phyloP scores from a whole-genome alignment of 176 grass and related monocot species.

The Alopecurus myosuroides region DNA sequence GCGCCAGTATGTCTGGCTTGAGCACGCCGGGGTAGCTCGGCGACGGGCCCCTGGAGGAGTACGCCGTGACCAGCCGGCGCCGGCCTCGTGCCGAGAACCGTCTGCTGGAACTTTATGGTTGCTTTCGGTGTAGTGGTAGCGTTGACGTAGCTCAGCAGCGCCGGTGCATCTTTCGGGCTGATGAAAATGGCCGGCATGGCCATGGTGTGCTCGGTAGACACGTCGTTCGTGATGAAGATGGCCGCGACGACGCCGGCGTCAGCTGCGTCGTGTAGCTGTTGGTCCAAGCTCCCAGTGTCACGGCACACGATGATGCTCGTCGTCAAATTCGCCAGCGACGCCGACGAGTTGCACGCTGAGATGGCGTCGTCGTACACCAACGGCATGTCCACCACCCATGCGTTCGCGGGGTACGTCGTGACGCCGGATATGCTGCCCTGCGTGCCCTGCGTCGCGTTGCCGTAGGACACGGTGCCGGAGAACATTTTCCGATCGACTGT shows the following conservation, averaged over 20 bases:
- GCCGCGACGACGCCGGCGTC: constrained; percentile 26
- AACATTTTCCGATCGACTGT: constrained; percentile 48
- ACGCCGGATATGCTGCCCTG: constrained; percentile 8
- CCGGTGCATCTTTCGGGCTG: constrained; percentile 17
- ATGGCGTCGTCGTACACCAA: constrained; percentile 36
- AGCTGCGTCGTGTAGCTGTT: no score
- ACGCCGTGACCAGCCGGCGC: constrained; percentile 30
- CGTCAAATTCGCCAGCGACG: background rate
- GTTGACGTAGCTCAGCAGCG: constrained; percentile 51
- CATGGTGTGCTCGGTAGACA: background rate
- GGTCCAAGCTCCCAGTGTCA: background rate
- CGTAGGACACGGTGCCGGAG: constrained; percentile 27
- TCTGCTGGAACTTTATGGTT: constrained; percentile 44
- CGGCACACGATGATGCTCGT: constrained; percentile 42
- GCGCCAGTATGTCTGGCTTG: constrained; percentile 68
- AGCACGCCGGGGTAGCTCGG: constrained; percentile 40
- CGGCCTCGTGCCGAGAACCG: constrained; percentile 35
- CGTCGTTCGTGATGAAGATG: constrained; percentile 48
- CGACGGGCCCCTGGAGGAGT: constrained; percentile 61
- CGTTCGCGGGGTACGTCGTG: constrained; percentile 35
- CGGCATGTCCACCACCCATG: constrained; percentile 30
- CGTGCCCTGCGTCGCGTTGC: constrained; percentile 19
- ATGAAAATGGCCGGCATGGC: constrained; percentile 42
- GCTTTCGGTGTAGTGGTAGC: constrained; percentile 23
- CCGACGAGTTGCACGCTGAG: constrained; percentile 32